phyloP scores from a whole-genome alignment of 1,284 basidiomycete genomes.

The Moniliophthora roreri region DNA sequence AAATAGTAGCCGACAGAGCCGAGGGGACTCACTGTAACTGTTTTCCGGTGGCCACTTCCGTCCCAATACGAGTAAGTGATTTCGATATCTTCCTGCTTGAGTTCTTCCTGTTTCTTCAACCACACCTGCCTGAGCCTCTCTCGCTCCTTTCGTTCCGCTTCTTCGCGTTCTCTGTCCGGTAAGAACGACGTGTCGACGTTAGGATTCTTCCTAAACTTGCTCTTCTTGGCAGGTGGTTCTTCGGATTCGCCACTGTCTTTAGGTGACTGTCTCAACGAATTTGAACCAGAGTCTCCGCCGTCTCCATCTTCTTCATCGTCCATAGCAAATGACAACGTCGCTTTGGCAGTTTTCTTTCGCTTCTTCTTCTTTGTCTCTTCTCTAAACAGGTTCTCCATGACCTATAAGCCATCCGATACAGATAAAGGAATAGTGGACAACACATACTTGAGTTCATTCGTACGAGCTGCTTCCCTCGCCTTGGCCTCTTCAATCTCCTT shows the following conservation, averaged over 20 bases:
- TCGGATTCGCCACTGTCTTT: conserved; percentile 31
- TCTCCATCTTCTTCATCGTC: conserved; percentile 62
- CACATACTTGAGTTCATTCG: conserved; percentile 83
- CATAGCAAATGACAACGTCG: conserved; percentile 87
- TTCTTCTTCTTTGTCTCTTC: conserved; percentile 90
- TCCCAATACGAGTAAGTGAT: conserved; percentile 98
- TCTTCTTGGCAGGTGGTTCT: conserved; percentile 60
- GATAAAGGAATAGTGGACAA: conserved; percentile 19
- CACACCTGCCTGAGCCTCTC: conserved; percentile 91
- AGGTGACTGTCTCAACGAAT: conserved; percentile 24
- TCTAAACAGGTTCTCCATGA: conserved; percentile 81
- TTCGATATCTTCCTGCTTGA: conserved; percentile 89
- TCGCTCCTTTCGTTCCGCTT: conserved; percentile 83
- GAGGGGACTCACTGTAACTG: conserved; percentile 69
- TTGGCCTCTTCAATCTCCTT: conserved; percentile 93
- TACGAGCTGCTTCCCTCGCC: conserved; percentile 82
- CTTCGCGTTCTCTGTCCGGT: conserved; percentile 95
- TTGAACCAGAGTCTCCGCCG: conserved; percentile 18
- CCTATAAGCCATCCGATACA: conserved; percentile 58
- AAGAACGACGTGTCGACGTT: conserved; percentile 97
- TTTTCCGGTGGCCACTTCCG: conserved; percentile 94
- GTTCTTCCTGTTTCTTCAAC: conserved; percentile 85
- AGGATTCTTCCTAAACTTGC: conserved; percentile 92
- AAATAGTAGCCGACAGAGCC: background rate
- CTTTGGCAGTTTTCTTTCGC: conserved; percentile 80